Evolutionary conservation across 176 grass and related monocot species (phyloP).

Genomic region (Phragmites australis): DNA sequence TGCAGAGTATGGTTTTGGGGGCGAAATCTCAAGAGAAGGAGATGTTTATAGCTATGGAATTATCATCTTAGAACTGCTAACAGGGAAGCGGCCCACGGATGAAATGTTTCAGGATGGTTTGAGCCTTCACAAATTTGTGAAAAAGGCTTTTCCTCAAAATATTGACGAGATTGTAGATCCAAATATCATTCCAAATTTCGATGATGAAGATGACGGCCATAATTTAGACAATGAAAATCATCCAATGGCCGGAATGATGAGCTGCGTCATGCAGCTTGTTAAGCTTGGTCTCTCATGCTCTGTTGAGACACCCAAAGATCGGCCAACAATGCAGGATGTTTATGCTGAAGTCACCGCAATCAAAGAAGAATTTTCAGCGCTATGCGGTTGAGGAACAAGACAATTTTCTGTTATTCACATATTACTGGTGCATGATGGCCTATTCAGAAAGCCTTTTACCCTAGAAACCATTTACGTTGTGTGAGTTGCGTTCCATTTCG

Average conservation of each 20-base stretch:
- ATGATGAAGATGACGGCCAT: not conserved
- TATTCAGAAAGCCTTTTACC: not conserved
- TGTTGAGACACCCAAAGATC: slow-evolving; percentile 41
- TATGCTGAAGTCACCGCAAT: slow-evolving; percentile 34
- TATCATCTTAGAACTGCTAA: slow-evolving; percentile 57
- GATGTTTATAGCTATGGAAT: slow-evolving; percentile 65
- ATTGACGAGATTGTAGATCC: slow-evolving; percentile 34
- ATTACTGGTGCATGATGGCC: not conserved
- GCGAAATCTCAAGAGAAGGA: slow-evolving; percentile 35
- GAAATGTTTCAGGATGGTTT: slow-evolving; percentile 46
- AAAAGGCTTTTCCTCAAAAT: slow-evolving; percentile 30
- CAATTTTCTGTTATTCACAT: not conserved
- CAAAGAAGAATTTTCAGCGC: slow-evolving; percentile 28
- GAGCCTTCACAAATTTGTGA: slow-evolving; percentile 47
- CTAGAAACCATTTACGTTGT: not conserved
- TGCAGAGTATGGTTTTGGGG: slow-evolving; percentile 54
- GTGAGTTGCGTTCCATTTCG: not conserved
- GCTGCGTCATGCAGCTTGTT: slow-evolving; percentile 29
- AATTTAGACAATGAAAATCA: not conserved
- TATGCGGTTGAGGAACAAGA: not conserved
- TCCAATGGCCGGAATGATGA: not conserved
- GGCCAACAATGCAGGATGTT: slow-evolving; percentile 47
- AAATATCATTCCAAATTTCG: not conserved
- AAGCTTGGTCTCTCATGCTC: slow-evolving; percentile 50
- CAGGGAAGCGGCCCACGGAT: slow-evolving; percentile 46